Evolutionary conservation across 2,329 filamentous ascomycete species (phyloP), one percentile per base, ranked within the genome.

Genomic region (Alternaria sp.): DNA sequence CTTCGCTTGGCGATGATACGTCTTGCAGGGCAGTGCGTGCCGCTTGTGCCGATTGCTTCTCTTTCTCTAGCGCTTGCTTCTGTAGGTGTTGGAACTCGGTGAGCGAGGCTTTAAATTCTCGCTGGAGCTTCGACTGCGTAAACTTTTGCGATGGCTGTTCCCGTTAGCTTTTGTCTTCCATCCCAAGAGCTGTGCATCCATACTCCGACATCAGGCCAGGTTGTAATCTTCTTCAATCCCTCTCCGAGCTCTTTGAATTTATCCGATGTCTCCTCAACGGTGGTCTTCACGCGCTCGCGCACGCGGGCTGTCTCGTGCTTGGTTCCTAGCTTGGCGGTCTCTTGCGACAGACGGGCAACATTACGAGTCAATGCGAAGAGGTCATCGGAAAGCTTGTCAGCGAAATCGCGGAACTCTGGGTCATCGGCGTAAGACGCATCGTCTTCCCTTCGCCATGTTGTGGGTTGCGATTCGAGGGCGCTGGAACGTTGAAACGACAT

Each of bases 401-500:
- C 92, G 70, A 97, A 87, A 60, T 87, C 86, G 75, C 92, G 87
- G 85, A 98, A 99, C 67, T 93, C 93, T 53, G 95, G 95, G 78
- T 98, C 93, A 81, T 99, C 95, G 75, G 87, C 85, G 82, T 97
- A 99, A 73, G 88, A 83, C 46, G 89, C 85, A 76, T 91, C 91
- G 78, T 91, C 89, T 62, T 88, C 84, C 66, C 89, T 87, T 64
- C 92, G 85, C 81, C 85, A 86, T 63, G 84, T 87, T 30, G 88
- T 89, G 41, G 89, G 87, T 80, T 92, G 90, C 68, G 94, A 89
- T 83, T 98, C 94, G 69, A 97, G 85, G 63, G 88, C 90, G 58
- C 91, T 91, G 65, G 95, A 86, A 71, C 92, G 92, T 78, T 97
- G 92, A 82, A 95, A 98, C 18, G 94, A 97, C 94, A 98, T 98